These are phyloP conservation scores for Gaeumannomyces tritici DNA, from an alignment of 2,329 filamentous ascomycete species.

Conservation along the genomic window DNA sequence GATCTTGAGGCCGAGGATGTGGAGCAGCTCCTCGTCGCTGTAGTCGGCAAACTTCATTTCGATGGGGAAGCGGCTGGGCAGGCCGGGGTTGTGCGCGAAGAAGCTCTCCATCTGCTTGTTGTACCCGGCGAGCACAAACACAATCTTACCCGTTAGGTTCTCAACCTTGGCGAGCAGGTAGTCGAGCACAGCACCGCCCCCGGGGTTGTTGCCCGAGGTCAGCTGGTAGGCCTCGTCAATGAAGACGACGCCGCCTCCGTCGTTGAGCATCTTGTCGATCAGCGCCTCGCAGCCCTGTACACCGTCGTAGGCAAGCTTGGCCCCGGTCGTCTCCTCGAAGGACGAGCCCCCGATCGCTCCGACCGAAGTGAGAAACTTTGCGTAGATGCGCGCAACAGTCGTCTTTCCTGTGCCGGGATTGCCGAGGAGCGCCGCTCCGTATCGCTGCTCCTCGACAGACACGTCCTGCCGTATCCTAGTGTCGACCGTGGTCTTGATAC, in stretches of 20 bases:
- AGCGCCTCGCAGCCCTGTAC: constrained; percentile 47
- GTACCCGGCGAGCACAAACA: constrained; percentile 68
- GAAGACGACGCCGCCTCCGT: constrained; percentile 60
- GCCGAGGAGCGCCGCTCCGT: constrained; percentile 54
- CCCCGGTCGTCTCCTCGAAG: constrained; percentile 61
- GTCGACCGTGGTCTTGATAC: constrained; percentile 55
- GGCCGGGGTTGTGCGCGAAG: constrained; percentile 63
- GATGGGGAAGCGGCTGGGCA: constrained; percentile 59
- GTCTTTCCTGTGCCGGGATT: constrained; percentile 71
- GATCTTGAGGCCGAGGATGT: constrained; percentile 49
- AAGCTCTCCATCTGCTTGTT: constrained; percentile 67
- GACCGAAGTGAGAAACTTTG: constrained; percentile 51
- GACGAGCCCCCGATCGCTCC: constrained; percentile 49
- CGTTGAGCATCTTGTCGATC: constrained; percentile 44
- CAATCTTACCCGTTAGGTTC: constrained; percentile 58
- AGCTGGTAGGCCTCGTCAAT: constrained; percentile 77
- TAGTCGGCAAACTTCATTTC: constrained; percentile 62
- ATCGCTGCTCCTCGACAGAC: constrained; percentile 46
- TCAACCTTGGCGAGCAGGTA: constrained; percentile 65
- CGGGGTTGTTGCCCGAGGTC: constrained; percentile 43
- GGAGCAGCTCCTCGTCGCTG: constrained; percentile 50
- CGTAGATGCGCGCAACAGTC: constrained; percentile 63
- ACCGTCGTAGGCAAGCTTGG: constrained; percentile 53
- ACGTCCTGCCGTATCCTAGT: constrained; percentile 45
- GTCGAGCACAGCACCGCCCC: constrained; percentile 56